Evolutionary conservation across 2,329 filamentous ascomycete species (phyloP).

Genomic region (Drechslerella dactyloides): DNA sequence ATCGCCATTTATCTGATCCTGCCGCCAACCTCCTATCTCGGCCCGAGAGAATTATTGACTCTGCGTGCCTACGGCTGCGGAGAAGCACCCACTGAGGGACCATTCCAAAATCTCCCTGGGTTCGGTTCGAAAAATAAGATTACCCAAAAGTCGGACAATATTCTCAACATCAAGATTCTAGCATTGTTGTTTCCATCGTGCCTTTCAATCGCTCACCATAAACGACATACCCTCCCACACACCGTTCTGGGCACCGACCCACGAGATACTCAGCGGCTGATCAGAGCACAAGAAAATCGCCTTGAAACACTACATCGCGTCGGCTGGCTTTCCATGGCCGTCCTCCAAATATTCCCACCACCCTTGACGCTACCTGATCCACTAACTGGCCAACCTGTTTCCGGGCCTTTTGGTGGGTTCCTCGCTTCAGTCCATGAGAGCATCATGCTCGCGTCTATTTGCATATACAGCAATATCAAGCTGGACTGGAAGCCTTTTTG

Average conservation of each 20-base stretch:
- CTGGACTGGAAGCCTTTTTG: constrained; percentile 33
- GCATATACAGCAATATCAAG: constrained; percentile 8
- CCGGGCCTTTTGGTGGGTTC: constrained; percentile 35
- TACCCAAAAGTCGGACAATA: constrained; percentile 39
- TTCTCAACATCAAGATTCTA: constrained; percentile 44
- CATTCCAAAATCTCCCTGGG: constrained; percentile 44
- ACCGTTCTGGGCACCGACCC: neutral
- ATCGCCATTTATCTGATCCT: constrained; percentile 33
- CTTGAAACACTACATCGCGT: constrained; percentile 14
- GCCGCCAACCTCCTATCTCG: constrained; percentile 15
- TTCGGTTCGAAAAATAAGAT: constrained; percentile 41
- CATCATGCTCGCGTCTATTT: constrained; percentile 25
- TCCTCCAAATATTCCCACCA: constrained; percentile 18
- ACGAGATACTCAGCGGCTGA: neutral
- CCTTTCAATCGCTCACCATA: constrained; percentile 14
- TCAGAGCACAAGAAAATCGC: neutral
- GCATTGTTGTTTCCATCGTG: constrained; percentile 19
- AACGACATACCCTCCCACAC: constrained; percentile 6
- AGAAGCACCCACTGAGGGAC: constrained; percentile 38
- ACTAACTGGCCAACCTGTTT: constrained; percentile 5
- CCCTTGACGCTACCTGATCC: constrained; percentile 7
- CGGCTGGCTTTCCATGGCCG: constrained; percentile 27
- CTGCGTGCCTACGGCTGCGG: constrained; percentile 29
- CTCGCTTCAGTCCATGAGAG: constrained; percentile 32
- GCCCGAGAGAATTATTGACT: neutral